Conservation (phyloP, 345 rosid genomes). For the Fremontodendron californicum region DNA sequence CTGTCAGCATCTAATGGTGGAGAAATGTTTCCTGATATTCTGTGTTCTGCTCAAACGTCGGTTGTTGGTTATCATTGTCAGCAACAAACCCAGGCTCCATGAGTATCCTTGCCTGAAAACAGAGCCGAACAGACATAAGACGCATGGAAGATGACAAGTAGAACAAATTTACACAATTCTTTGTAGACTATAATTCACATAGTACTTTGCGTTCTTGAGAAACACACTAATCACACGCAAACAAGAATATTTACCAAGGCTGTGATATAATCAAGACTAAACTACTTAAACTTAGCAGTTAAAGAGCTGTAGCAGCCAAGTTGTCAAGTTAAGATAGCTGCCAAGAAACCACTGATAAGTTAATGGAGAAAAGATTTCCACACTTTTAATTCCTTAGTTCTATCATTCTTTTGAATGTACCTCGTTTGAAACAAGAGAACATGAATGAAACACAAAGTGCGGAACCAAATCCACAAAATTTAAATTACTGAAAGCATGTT, state of each 20-base stretch:
- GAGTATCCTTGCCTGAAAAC: slow-evolving; percentile 77
- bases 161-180: neutral
- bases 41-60: slow-evolving; percentile 21
- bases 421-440: neutral
- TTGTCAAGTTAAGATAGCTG: neutral
- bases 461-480: neutral
- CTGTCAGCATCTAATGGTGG: slow-evolving; percentile 32
- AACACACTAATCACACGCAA: neutral
- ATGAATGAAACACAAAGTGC: neutral
- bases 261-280: neutral
- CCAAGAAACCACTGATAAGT: neutral
- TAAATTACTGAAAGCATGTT: neutral
- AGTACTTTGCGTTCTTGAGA: neutral
- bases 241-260: neutral
- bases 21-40: slow-evolving; percentile 26
- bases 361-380: neutral
- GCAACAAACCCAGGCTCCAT: slow-evolving; percentile 53
- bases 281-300: neutral
- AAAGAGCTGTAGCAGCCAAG: neutral
- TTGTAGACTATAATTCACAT: neutral
- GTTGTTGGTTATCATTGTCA: slow-evolving; percentile 33
- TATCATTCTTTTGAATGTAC: neutral
- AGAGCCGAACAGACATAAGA: slow-evolving; percentile 11
- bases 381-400: neutral
- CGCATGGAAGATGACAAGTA: neutral